A percentile compares a stretch with the other conserved stretches of the same genome.
phyloP scores from a whole-genome alignment of 2,329 filamentous ascomycete genomes.

The Cercospora berteroae region DNA sequence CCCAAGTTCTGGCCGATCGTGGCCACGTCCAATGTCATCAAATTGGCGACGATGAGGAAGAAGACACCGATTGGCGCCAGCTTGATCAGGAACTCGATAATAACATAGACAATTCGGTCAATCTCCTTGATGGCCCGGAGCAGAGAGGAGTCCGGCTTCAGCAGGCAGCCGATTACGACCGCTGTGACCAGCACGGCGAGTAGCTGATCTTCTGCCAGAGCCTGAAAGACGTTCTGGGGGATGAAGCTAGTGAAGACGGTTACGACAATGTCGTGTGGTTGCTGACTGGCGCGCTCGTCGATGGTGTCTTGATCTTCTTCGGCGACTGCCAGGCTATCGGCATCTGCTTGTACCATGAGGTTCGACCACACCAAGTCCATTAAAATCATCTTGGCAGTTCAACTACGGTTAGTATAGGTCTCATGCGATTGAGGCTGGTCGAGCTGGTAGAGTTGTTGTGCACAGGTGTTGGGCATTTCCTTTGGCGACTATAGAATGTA shows the following conservation, averaged over 20 bases:
- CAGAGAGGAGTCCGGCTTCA: conserved; percentile 45
- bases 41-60: conserved; percentile 54
- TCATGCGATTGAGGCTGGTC: background rate
- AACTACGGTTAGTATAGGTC: no score
- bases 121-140: conserved; percentile 49
- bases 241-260: conserved; percentile 53
- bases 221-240: conserved; percentile 50
- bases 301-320: conserved; percentile 38
- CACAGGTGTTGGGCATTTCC: background rate
- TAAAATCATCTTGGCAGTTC: no score
- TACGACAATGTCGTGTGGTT: conserved; percentile 47
- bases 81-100: conserved; percentile 52
- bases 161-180: conserved; percentile 49
- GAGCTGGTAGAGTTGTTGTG: background rate
- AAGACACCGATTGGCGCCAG: conserved; percentile 54
- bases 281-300: conserved; percentile 38
- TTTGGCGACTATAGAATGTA: background rate
- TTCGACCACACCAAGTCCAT: conserved; percentile 50
- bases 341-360: conserved; percentile 44
- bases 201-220: conserved; percentile 49
- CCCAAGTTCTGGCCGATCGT: conserved; percentile 53
- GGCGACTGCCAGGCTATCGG: conserved; percentile 36
- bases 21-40: conserved; percentile 50
- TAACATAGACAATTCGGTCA: conserved; percentile 48
- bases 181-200: conserved; percentile 50